Percentiles rank a stretch among this genome's conserved stretches.
Conservation (phyloP, 1,284 basidiomycete species). For the Leccinum griseonigrum region DNA sequence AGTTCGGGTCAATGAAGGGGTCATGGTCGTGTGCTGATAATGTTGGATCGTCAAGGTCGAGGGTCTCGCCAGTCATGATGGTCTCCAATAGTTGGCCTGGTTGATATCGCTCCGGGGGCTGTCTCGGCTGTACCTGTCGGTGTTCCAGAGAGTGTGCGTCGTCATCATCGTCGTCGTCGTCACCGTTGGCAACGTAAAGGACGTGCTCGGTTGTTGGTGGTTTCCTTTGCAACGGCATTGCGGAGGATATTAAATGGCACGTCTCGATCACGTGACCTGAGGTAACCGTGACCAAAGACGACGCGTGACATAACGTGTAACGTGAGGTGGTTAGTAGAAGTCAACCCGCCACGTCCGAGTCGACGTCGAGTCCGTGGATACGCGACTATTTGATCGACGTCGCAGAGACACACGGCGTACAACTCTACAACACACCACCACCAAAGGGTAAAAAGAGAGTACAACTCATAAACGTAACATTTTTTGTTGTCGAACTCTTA, state of each 20-base stretch:
- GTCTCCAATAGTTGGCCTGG: slow-evolving; percentile 35
- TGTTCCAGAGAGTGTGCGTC: not conserved
- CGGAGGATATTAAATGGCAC: not conserved
- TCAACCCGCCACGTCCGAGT: slow-evolving; percentile 27
- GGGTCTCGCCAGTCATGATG: slow-evolving; percentile 37
- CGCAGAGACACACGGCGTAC: slow-evolving; percentile 49
- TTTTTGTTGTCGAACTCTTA: not conserved
- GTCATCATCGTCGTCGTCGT: not conserved
- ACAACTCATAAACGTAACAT: slow-evolving; percentile 51
- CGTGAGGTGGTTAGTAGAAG: slow-evolving; percentile 1
- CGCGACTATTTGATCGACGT: slow-evolving; percentile 44
- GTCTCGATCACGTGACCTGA: slow-evolving; percentile 27
- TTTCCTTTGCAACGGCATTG: slow-evolving; percentile 24
- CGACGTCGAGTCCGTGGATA: slow-evolving; percentile 50
- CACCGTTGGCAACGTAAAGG: not conserved
- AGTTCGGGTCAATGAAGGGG: slow-evolving; percentile 26
- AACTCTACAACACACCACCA: slow-evolving; percentile 36
- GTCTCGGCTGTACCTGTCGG: slow-evolving; percentile 8
- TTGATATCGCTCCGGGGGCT: slow-evolving; percentile 31
- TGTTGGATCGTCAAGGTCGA: slow-evolving; percentile 32
- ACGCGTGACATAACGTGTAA: slow-evolving; percentile 22
- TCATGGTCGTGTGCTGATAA: slow-evolving; percentile 25
- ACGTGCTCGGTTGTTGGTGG: slow-evolving; percentile 16
- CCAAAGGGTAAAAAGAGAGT: slow-evolving; percentile 42
- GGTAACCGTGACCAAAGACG: slow-evolving; percentile 19